Evolutionary conservation across 2,329 filamentous ascomycete genomes (phyloP).

Genomic region (Fusarium sp.): DNA sequence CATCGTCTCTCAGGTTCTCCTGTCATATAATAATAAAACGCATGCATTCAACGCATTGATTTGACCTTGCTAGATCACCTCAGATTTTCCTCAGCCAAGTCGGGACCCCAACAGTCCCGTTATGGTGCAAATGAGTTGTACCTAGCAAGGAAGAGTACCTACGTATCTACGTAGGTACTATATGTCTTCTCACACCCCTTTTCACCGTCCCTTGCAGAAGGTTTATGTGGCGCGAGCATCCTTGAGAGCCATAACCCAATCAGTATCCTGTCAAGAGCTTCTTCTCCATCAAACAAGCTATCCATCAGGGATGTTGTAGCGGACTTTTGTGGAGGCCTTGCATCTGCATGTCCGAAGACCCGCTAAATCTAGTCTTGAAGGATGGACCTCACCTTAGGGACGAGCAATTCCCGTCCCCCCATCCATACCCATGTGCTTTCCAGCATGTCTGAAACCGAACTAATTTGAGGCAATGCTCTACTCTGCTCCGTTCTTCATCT

Average conservation of each 20-base stretch:
- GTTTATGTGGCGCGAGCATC: constrained; percentile 28
- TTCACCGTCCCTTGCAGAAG: constrained; percentile 21
- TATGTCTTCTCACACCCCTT: constrained; percentile 4
- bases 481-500: constrained; percentile 44
- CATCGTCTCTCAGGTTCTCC: background rate
- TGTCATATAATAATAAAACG: background rate
- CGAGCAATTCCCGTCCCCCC: too few species aligned
- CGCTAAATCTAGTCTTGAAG: constrained; percentile 19
- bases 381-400: background rate
- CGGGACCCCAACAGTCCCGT: background rate
- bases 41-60: constrained; percentile 15
- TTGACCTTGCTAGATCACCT: constrained; percentile 5
- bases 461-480: constrained; percentile 35
- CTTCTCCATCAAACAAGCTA: constrained; percentile 48
- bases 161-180: constrained; percentile 19
- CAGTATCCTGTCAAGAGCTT: background rate
- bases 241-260: background rate
- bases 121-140: background rate
- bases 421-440: constrained; percentile 17
- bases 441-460: constrained; percentile 45
- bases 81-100: constrained; percentile 7
- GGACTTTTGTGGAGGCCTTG: constrained; percentile 20
- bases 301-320: constrained; percentile 25
- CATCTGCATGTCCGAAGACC: constrained; percentile 12
- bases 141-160: background rate